Evolutionary conservation across 768 basidiomycete genomes (phyloP), one percentile per base, ranked within the genome.

Genomic region (Pulveroboletus sp.): DNA sequence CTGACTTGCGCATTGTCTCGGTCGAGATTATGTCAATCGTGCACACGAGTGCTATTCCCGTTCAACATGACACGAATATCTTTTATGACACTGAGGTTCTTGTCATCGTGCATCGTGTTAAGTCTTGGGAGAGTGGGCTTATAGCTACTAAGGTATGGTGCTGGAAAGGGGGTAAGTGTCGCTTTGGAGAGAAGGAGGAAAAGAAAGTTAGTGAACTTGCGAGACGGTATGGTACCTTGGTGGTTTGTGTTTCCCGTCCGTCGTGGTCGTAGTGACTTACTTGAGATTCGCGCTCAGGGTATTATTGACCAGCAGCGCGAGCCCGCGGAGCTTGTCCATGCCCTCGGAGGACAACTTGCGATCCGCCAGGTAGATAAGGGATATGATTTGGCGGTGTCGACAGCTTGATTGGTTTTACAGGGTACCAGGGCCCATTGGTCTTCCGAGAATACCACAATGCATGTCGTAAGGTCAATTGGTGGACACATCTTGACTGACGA

Each of bases 381-480:
- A 24, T 14, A n/a, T 18, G 7, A 43, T 40, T 39, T 45, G 32
- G 15, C 18, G 10, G 11, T n/a, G n/a, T 40, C n/a, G 4, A 36
- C 36, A 9, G 9, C 24, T 35, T 62, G 47, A 54, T 30, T 42
- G 14, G 50, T 55, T 12, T 35, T 11, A 30, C 48, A 91, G 83
- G 89, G 89, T 17, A 70, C 77, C 27, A 78, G 89, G 41, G 74
- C 73, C 6, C 86, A 83, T 59, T 92, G 90, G 90, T 78, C 80
- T 10, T 63, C 78, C 1, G 89, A 90, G 43, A 91, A 92, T 55
- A 89, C 87, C 6, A 74, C 87, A 1, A 89, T 93, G 86, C 89
- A 91, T 52, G 70, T 83, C 42, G 74, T 90, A 31, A 77, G 88
- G 47, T 75, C 73, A 2, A 58, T 64, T 8, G 59, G 70, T 15